phyloP scores from a whole-genome alignment of 441 rosid genomes.

The Corymbia citriodora region DNA sequence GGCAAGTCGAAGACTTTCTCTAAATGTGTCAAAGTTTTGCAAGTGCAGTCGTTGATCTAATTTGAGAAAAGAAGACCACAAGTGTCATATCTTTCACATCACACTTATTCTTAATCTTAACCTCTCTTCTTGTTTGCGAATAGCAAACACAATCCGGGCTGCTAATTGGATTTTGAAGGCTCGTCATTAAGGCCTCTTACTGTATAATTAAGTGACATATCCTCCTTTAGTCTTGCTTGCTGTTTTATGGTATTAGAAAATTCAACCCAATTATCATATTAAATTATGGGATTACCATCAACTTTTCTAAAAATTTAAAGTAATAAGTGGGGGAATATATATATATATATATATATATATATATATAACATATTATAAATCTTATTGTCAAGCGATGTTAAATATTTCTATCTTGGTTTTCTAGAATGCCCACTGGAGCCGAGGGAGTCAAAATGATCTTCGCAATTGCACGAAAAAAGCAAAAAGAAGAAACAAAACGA shows the following conservation, averaged over 20 bases:
- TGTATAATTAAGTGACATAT: neutral
- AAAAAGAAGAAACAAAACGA: neutral
- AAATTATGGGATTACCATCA: fast-evolving
- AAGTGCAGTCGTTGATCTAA: neutral
- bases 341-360: neutral
- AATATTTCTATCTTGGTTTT: neutral
- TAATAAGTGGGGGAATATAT: neutral
- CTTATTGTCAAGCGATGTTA: fast-evolving
- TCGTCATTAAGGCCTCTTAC: neutral
- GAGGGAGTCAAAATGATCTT: neutral
- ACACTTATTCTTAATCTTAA: neutral
- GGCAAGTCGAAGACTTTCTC: neutral
- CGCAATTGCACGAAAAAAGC: neutral
- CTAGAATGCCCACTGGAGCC: neutral
- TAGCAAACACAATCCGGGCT: neutral
- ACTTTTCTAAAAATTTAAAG: fast-evolving
- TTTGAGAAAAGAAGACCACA: neutral
- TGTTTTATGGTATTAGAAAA: neutral
- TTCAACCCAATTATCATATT: neutral
- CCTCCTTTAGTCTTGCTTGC: fast-evolving
- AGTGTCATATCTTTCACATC: fast-evolving
- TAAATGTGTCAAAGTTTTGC: neutral
- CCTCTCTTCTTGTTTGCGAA: neutral
- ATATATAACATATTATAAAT: neutral
- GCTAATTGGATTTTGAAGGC: neutral